Percentiles rank a stretch among this genome's conserved stretches.
Evolutionary conservation across 2,329 filamentous ascomycete genomes (phyloP).

Genomic region (Exophiala sp.): DNA sequence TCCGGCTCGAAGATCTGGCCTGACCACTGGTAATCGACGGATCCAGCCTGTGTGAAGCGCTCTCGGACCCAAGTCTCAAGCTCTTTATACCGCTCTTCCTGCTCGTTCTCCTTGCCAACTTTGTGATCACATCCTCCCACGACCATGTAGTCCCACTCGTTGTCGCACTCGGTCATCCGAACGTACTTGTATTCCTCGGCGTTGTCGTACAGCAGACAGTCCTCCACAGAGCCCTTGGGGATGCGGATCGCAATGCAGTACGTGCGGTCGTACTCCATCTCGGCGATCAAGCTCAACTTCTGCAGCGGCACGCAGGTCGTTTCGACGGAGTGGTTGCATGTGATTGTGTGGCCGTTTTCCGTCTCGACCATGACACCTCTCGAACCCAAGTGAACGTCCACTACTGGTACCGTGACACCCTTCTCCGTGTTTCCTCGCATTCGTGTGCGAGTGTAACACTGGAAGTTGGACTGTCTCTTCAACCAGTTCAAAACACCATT

Average conservation of each 20-base stretch:
- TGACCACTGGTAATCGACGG: slow-evolving; percentile 56
- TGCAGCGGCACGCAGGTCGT: slow-evolving; percentile 56
- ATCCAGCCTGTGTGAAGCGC: slow-evolving; percentile 50
- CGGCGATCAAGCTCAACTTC: slow-evolving; percentile 51
- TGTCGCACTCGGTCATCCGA: slow-evolving; percentile 52
- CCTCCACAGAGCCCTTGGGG: slow-evolving; percentile 51
- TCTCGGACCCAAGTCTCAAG: slow-evolving; percentile 53
- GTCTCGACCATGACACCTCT: slow-evolving; percentile 50
- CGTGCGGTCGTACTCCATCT: slow-evolving; percentile 53
- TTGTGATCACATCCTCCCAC: slow-evolving; percentile 58
- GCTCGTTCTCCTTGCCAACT: slow-evolving; percentile 50
- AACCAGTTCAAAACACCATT: slow-evolving; percentile 53
- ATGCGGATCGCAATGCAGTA: slow-evolving; percentile 57
- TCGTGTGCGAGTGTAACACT: slow-evolving; percentile 52
- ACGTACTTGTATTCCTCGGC: slow-evolving; percentile 56
- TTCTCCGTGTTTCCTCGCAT: slow-evolving; percentile 49
- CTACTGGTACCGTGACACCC: slow-evolving; percentile 38
- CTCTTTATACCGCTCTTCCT: slow-evolving; percentile 47
- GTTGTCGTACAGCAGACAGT: slow-evolving; percentile 55
- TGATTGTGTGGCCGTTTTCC: slow-evolving; percentile 45
- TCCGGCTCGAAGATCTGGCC: slow-evolving; percentile 57
- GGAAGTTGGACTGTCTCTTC: slow-evolving; percentile 50
- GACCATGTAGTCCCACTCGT: slow-evolving; percentile 53
- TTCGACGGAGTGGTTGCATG: slow-evolving; percentile 50
- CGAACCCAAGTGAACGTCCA: slow-evolving; percentile 40